These are phyloP conservation scores for Sugiyamaella paludigena DNA, from an alignment of 1,139 yeast species.

Conservation along the genomic window DNA sequence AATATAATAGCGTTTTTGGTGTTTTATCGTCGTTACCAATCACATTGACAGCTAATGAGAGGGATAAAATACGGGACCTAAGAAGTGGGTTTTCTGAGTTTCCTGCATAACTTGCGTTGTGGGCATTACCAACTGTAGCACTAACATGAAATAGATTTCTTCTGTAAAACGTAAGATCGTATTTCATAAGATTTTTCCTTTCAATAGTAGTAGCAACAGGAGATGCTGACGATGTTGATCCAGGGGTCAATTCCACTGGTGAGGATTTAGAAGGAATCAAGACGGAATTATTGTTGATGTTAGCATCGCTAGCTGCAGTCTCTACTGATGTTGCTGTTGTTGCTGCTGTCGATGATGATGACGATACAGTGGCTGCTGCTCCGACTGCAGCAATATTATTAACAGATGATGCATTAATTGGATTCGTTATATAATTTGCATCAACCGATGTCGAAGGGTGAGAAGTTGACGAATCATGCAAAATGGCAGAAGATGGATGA, in stretches of 20 bases:
- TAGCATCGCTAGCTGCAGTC: background rate
- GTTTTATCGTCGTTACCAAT: conserved; percentile 28
- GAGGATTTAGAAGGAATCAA: background rate
- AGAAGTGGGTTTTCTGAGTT: conserved; percentile 23
- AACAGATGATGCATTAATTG: background rate
- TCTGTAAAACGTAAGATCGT: conserved; percentile 35
- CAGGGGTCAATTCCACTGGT: conserved; percentile 1
- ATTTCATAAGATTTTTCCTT: conserved; percentile 19
- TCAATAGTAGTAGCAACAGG: conserved; percentile 3
- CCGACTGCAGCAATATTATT: background rate
- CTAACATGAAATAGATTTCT: conserved; percentile 35
- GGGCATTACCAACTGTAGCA: conserved; percentile 32
- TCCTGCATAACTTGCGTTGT: conserved; percentile 31
- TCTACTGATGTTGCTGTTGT: background rate
- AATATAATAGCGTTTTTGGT: conserved; percentile 29
- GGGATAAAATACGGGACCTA: conserved; percentile 30
- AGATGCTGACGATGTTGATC: conserved; percentile 1
- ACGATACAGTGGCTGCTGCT: no score
- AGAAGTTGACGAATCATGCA: background rate
- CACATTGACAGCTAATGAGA: conserved; percentile 32
- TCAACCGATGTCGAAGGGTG: background rate
- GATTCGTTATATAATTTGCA: background rate
- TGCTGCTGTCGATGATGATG: background rate
- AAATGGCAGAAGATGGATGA: conserved; percentile 9
- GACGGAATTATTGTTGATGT: background rate